Percentiles rank a stretch among this genome's conserved stretches.
Evolutionary conservation across 345 rosid species (phyloP).

Genomic region (Euclidium syriacum): DNA sequence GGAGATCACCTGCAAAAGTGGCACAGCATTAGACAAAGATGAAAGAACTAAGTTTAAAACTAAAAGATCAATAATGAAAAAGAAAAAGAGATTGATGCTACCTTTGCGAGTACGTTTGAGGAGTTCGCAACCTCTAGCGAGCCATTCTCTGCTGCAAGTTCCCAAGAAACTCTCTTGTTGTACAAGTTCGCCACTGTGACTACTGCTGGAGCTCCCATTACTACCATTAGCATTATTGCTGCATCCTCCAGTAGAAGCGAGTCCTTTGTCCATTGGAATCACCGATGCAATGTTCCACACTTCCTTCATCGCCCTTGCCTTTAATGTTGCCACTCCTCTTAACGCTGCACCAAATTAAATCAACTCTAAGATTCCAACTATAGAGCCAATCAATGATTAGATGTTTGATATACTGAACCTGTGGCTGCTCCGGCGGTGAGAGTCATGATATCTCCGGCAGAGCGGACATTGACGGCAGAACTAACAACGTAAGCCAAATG

Average conservation of each 20-base stretch:
- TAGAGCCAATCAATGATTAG: background rate
- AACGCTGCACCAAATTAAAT: conserved; percentile 59
- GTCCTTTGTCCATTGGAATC: conserved; percentile 85
- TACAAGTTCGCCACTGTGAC: conserved; percentile 72
- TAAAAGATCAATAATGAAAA: background rate
- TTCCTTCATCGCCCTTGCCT: conserved; percentile 89
- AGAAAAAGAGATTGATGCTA: conserved; percentile 6
- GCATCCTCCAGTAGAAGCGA: conserved; percentile 40
- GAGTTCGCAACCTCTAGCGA: conserved; percentile 94
- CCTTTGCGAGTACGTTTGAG: conserved; percentile 98
- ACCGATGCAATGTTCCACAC: conserved; percentile 97
- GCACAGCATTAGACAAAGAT: conserved; percentile 11
- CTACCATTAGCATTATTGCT: conserved; percentile 61
- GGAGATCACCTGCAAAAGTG: conserved; percentile 83
- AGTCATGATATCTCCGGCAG: conserved; percentile 84
- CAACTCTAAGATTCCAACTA: too few relatives aligned
- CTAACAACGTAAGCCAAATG: conserved; percentile 65
- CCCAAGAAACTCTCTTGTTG: conserved; percentile 90
- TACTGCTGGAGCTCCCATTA: conserved; percentile 34
- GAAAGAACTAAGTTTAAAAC: background rate
- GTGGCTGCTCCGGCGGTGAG: conserved; percentile 90
- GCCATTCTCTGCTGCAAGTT: conserved; percentile 76
- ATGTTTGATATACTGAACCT: conserved; percentile 35
- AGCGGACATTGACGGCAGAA: conserved; percentile 76
- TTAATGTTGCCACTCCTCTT: conserved; percentile 89